phyloP scores from a whole-genome alignment of 1,139 yeast genomes.

The Protomyces inouyei region DNA sequence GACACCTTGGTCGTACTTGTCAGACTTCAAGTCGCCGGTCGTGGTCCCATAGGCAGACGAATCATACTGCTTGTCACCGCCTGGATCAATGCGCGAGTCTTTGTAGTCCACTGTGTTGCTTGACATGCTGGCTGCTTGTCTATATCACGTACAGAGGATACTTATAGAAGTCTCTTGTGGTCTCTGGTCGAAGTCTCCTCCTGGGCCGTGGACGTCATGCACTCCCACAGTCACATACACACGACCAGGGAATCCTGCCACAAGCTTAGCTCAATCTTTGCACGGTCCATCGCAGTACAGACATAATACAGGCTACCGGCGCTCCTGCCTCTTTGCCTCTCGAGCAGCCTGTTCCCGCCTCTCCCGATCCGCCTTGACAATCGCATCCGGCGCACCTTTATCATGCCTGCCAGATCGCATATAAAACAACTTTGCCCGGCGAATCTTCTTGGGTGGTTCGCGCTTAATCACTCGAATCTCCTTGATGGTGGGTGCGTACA shows the following conservation, averaged over 20 bases:
- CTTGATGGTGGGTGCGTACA: conserved; percentile 33
- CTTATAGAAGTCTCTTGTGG: too few relatives aligned
- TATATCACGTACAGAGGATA: neutral
- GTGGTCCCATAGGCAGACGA: conserved; percentile 23
- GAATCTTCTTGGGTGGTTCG: conserved; percentile 32
- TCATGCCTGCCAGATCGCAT: conserved; percentile 37
- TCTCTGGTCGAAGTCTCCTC: neutral
- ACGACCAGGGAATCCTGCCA: neutral
- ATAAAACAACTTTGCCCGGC: conserved; percentile 35
- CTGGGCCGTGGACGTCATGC: neutral
- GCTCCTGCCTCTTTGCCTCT: neutral
- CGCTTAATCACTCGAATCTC: conserved; percentile 32
- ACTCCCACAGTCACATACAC: neutral
- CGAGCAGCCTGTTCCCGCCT: conserved; percentile 1
- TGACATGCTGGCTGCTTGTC: conserved; percentile 3
- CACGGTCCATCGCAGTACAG: too few relatives aligned
- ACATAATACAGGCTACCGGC: neutral
- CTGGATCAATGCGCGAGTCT: conserved; percentile 19
- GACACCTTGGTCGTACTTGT: conserved; percentile 11
- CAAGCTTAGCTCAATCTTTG: neutral
- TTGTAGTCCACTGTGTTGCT: conserved; percentile 9
- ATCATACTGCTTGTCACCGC: conserved; percentile 19
- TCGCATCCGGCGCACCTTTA: conserved; percentile 26
- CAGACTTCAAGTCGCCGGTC: conserved; percentile 3
- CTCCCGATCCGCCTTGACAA: conserved; percentile 23